phyloP scores from a whole-genome alignment of 345 rosid genomes.

The Alliaria petiolata region DNA sequence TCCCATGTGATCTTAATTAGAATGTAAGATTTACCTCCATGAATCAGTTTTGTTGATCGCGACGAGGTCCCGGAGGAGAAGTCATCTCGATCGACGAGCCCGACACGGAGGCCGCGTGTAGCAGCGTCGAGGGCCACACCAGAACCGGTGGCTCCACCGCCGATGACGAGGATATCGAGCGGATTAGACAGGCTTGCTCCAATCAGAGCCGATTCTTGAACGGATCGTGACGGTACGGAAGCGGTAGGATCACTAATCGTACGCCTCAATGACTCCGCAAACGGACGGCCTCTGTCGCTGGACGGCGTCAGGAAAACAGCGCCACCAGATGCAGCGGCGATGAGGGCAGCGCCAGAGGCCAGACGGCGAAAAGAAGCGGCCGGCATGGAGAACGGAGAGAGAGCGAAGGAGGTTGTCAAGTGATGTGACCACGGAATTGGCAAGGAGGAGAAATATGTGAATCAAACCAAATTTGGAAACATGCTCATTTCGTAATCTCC shows the following conservation, averaged over 20 bases:
- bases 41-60: conserved; percentile 90
- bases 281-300: conserved; percentile 42
- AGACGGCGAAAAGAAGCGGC: conserved; percentile 51
- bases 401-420: neutral
- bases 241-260: conserved; percentile 45
- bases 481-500: neutral
- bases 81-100: conserved; percentile 92
- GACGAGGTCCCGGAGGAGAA: conserved; percentile 96
- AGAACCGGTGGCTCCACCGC: conserved; percentile 97
- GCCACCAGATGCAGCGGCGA: conserved; percentile 36
- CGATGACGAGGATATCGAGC: conserved; percentile 73
- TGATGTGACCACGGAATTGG: neutral
- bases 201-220: conserved; percentile 52
- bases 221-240: conserved; percentile 55
- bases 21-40: conserved; percentile 56
- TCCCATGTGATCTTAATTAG: too few species aligned
- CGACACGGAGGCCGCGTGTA: conserved; percentile 88
- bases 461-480: neutral
- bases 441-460: neutral
- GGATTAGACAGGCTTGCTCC: conserved; percentile 51
- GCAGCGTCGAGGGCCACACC: conserved; percentile 95
- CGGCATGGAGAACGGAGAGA: conserved; percentile 33
- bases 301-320: conserved; percentile 31
- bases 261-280: conserved; percentile 39
- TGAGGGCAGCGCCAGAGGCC: conserved; percentile 39